These are phyloP conservation scores for Thielaviopsis musarum DNA, from an alignment of 2,329 filamentous ascomycete species.

Conservation along the genomic window DNA sequence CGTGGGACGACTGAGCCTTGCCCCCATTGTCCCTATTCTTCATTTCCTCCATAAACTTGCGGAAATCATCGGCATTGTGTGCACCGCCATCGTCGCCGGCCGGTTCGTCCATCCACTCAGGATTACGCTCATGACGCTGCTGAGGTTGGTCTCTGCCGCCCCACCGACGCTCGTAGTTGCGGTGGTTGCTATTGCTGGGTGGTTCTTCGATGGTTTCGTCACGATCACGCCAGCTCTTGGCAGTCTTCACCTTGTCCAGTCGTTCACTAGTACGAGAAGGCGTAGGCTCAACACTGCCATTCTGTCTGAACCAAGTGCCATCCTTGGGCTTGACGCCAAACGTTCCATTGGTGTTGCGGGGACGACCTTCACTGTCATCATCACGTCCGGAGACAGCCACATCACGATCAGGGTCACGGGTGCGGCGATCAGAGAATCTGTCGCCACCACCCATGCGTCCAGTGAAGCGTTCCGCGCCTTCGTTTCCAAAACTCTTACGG, in stretches of 20 bases:
- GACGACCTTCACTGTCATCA: constrained; percentile 33
- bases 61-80: constrained; percentile 79
- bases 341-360: constrained; percentile 38
- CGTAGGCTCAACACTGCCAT: constrained; percentile 22
- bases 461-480: constrained; percentile 55
- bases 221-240: constrained; percentile 45
- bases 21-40: constrained; percentile 35
- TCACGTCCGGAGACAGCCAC: constrained; percentile 33
- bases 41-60: constrained; percentile 88
- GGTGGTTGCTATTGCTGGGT: constrained; percentile 26
- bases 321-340: constrained; percentile 41
- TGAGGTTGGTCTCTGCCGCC: constrained; percentile 33
- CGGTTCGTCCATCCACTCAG: constrained; percentile 76
- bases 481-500: constrained; percentile 55
- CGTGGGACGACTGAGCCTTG: constrained; percentile 15
- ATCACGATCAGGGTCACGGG: constrained; percentile 39
- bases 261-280: constrained; percentile 31
- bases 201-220: constrained; percentile 38
- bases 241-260: constrained; percentile 28
- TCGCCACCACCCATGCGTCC: constrained; percentile 42
- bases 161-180: constrained; percentile 31
- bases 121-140: constrained; percentile 56
- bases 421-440: constrained; percentile 26
- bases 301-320: constrained; percentile 61
- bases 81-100: constrained; percentile 50